Evolutionary conservation across 1,284 basidiomycete genomes (phyloP), one percentile per base, ranked within the genome.

Genomic region (Cerioporus squamosus): DNA sequence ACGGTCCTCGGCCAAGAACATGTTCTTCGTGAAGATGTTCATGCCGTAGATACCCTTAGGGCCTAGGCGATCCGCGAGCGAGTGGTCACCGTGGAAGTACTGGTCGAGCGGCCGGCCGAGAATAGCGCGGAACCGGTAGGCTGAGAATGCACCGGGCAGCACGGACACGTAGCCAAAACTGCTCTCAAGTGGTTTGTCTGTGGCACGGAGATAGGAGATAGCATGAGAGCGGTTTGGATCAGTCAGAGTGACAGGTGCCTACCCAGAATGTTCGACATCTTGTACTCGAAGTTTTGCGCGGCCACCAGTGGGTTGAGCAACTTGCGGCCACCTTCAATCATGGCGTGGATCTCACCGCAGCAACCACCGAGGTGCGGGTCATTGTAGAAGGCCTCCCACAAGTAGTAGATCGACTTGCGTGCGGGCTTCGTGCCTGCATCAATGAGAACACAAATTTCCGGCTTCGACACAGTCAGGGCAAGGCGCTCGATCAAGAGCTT

Each of bases 11-110:
- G 94, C 95, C 74, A 98, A 87, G 79, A 93, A 93, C 91, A 93
- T 96, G 80, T 95, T 96, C 77, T 93, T 93, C 36, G 93, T 96
- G 79, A 98, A 98, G 69, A 99, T 99, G 74, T 91, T 91, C 97
- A 98, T 98, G 36, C 95, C 94, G 66, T 97, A 90, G 57, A 97
- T 91, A 77, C 96, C 97, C 78, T 98, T 97, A 43, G 88, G 82
- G 18, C 96, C 97, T 38, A 98, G 84, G 55, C 95, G 88, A 65
- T 95, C 94, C 18, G 96, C 95, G 69, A 96, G 78, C 1, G 93
- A 95, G 73, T 98, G 95, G 72, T 99, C 97, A 67, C 97, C 97
- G 70, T 98, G 96, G 83, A 98, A 98, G 78, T 98, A 98, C 73
- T 98, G 96, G 69, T 97, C 92, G 24, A 99, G 83, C 5, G 97